Conservation (phyloP, 768 basidiomycete species). For the Rhizopogon vulgaris region DNA sequence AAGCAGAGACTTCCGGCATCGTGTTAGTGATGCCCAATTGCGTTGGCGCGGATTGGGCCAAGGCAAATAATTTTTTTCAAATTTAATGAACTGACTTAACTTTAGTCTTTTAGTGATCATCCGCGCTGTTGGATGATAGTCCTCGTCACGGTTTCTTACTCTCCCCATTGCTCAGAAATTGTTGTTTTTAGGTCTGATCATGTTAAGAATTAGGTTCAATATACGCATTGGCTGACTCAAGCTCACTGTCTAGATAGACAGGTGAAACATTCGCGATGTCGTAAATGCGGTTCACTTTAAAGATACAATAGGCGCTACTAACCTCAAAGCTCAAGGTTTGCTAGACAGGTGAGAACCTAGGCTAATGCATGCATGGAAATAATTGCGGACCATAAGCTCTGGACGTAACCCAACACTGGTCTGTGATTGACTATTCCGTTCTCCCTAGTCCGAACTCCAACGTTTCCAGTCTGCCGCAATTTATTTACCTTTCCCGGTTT, state of each 20-base stretch:
- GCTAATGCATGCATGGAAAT: not conserved
- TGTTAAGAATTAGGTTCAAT: not conserved
- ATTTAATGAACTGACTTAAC: constrained; percentile 1
- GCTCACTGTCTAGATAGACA: not conserved
- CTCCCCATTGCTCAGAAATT: not conserved
- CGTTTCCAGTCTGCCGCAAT: not conserved
- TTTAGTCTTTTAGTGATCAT: constrained; percentile 4
- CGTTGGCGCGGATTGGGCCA: not conserved
- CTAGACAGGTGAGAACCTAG: not conserved
- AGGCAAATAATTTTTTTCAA: not conserved
- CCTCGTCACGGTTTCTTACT: not conserved
- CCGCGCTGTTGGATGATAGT: not conserved
- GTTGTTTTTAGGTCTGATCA: not conserved
- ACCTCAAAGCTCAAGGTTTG: not conserved
- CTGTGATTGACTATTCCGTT: not conserved
- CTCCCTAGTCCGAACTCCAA: not conserved
- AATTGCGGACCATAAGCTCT: not conserved
- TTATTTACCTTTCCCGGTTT: not conserved
- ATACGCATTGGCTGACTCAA: too few species aligned
- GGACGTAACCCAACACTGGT: not conserved
- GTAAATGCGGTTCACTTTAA: not conserved
- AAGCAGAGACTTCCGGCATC: not conserved
- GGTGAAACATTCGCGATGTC: not conserved
- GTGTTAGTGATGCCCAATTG: not conserved
- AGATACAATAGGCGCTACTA: not conserved